Base-by-base conservation (phyloP, 2,329 filamentous ascomycete genomes). In the Chrysoporthe austroafricana region DNA sequence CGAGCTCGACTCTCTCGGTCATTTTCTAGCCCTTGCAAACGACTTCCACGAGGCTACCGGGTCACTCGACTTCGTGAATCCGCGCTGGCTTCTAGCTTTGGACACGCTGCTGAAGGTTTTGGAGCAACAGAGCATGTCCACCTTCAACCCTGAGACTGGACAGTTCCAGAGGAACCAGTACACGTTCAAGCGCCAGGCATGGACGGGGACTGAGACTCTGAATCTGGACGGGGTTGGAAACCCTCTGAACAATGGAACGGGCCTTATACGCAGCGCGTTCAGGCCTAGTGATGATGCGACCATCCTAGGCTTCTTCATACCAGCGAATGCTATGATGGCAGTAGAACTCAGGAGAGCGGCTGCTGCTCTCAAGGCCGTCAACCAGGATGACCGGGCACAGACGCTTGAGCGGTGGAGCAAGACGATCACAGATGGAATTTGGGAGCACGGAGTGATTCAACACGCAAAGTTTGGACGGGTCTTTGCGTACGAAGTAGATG, bases 291-390 rank as follows among this genome's bases (percentile, higher is more conserved):
- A 99, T 74, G 96, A 99, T 77, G 93, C 96, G 2, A 96, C 94
- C 0, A 97, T 96, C 48, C 84, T 99, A 3, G 94, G 94, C 57
- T 99, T 93, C 82, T 93, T 97, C 77, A 97, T 99, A 72, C 96
- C 96, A 0, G 90, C 93, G 48, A 99, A 99, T 76, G 96, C 96
- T 34, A 95, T 97, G 90, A 97, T 99, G 85, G 90, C 93, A 2
- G 92, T 95, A 0, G 94, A 99, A 78, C 83, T 99, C 36, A 87
- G 89, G 71, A 89, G 92, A 54, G 89, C 92, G 0, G 89, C 93
- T 0, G 82, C 84, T 6, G 83, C 96, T 26, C 85, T 98, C n/a
- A 80, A 82, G 63, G 82, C 83, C 6, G 87, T 84, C 1, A 86
- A 86, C 1, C 86, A 91, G 60, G 77, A 83, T 3, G 78, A 80